Evolutionary conservation across 2,329 filamentous ascomycete species (phyloP), one percentile per base, ranked within the genome.

Genomic region (Arachnomyces sp.): DNA sequence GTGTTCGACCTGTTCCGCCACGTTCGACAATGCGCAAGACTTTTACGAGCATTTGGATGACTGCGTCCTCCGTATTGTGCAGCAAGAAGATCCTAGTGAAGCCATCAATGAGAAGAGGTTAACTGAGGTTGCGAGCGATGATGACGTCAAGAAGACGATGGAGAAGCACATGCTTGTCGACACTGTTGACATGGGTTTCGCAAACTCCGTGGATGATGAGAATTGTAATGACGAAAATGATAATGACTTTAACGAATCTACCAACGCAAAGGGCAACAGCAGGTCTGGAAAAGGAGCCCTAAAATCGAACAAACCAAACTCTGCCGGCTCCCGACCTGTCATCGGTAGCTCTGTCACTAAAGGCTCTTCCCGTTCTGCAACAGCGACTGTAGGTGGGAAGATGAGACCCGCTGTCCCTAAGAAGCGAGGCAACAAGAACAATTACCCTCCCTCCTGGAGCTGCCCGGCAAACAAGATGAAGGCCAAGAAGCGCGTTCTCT

Each of bases 401-500:
- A 46, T 84, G 82, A 48, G 82, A 82, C 30, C 73, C 61, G 45
- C 69, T 20, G 58, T 65, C 17, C 63, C 70, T 28, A 78, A 77
- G 54, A 80, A 85, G 41, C 84, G 87, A 65, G 94, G 93, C 73
- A 90, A 87, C 72, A 80, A 88, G 50, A 89, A 88, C 61, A 86
- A 94, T 61, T 96, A 94, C 61, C 92, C 92, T 9, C 79, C 84
- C 0, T 89, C 84, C 2, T 98, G 92, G 92, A 90, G 92, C 38
- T 92, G 89, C 54, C 78, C 89, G 47, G 81, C 84, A 55, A 84
- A 86, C 55, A 88, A 92, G 70, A 94, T 96, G 86, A 93, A 84
- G 58, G 93, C 94, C 79, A 95, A 93, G 78, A 95, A 95, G 77
- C 84, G 92, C 18, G 87, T 95, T 40, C 73, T 96, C 55, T 87